Evolutionary conservation across 306 rosid genomes (phyloP).

Genomic region (Herpetospermum pedunculosum): DNA sequence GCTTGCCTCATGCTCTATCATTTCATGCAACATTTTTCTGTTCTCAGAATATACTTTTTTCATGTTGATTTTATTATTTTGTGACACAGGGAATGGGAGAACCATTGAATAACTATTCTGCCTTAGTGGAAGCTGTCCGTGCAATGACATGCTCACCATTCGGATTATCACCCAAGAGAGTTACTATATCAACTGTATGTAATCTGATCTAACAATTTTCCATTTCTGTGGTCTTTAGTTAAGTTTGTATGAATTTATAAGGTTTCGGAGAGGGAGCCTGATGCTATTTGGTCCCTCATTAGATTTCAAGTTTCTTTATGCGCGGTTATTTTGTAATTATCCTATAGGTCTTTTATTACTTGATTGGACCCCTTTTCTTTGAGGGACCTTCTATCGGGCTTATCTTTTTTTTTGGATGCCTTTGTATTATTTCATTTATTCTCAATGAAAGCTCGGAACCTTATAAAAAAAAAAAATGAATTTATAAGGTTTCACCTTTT

Average conservation of each 20-base stretch:
- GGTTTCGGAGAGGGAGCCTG: no score
- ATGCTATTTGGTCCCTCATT: no score
- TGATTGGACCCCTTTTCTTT: no score
- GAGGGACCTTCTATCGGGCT: no score
- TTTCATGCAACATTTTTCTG: not conserved
- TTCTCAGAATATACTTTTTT: not conserved
- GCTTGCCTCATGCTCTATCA: not conserved
- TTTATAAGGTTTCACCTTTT: not conserved
- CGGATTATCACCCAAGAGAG: constrained; percentile 65
- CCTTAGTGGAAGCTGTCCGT: constrained; percentile 69
- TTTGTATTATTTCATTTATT: no score
- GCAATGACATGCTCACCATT: constrained; percentile 75
- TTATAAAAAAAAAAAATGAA: no score
- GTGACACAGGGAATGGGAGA: constrained; percentile 87
- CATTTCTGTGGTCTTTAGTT: not conserved
- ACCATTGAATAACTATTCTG: constrained; percentile 72
- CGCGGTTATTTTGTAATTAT: no score
- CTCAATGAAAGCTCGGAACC: no score
- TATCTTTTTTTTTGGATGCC: no score
- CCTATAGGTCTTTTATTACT: no score
- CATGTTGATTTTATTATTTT: not conserved
- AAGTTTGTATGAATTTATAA: not conserved
- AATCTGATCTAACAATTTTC: not conserved
- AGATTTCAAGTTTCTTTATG: no score
- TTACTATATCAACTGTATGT: constrained; percentile 75